Percentiles rank a stretch among this genome's conserved stretches.
These are phyloP conservation scores for Monosporascus sp. DNA, from an alignment of 2,329 filamentous ascomycete genomes.

Conservation along the genomic window DNA sequence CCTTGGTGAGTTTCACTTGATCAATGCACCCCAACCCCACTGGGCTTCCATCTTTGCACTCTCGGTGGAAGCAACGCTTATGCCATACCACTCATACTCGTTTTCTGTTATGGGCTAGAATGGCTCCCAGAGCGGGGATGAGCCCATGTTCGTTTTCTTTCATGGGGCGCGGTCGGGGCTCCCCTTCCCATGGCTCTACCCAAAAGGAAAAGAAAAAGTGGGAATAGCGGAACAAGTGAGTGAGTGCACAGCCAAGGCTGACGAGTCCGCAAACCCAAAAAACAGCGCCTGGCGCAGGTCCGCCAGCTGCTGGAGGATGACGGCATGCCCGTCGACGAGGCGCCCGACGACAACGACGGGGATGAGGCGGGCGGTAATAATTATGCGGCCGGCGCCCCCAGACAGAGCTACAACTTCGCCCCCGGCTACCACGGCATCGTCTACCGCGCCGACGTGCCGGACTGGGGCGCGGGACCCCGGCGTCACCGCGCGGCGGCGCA, in stretches of 20 bases:
- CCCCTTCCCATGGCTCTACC: no score
- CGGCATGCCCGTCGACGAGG: slow-evolving; percentile 66
- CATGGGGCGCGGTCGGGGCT: no score
- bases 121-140: no score
- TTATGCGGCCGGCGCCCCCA: slow-evolving; percentile 41
- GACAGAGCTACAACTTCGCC: slow-evolving; percentile 87
- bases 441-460: slow-evolving; percentile 70
- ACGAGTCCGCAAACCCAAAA: not conserved
- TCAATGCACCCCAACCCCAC: not conserved
- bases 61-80: no score
- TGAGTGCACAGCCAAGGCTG: slow-evolving; percentile 1
- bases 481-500: slow-evolving; percentile 13
- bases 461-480: slow-evolving; percentile 47
- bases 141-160: no score
- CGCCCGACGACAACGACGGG: slow-evolving; percentile 41
- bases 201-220: no score
- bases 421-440: slow-evolving; percentile 82
- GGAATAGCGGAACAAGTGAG: not conserved
- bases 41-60: no score
- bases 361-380: slow-evolving; percentile 24
- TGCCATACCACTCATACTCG: no score
- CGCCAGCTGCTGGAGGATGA: slow-evolving; percentile 68
- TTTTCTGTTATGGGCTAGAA: no score
- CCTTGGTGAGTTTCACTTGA: slow-evolving; percentile 43
- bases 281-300: slow-evolving; percentile 70